These are phyloP conservation scores for Anthracocystis setariae DNA, from an alignment of 1,284 basidiomycete genomes.

Conservation along the genomic window DNA sequence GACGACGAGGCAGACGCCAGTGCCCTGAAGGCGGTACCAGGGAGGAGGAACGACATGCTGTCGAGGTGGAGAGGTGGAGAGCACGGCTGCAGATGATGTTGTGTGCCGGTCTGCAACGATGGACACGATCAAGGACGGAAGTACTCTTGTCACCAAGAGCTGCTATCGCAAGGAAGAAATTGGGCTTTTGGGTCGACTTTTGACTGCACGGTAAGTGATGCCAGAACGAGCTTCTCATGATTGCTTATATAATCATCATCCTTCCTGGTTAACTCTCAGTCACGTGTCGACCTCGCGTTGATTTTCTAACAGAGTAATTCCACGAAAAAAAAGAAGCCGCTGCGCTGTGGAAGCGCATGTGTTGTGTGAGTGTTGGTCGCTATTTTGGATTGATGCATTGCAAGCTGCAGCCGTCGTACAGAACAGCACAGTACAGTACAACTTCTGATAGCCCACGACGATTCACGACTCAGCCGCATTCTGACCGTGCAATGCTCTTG, in stretches of 20 bases:
- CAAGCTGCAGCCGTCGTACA: not conserved
- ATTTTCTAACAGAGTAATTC: slow-evolving; percentile 1
- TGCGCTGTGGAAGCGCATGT: not conserved
- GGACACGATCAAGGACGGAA: not conserved
- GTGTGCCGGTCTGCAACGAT: not conserved
- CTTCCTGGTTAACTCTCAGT: slow-evolving; percentile 1
- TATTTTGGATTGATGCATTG: not conserved
- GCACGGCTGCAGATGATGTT: too few relatives aligned
- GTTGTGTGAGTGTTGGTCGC: slow-evolving; percentile 1
- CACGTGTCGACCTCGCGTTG: slow-evolving; percentile 33
- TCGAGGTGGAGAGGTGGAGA: too few relatives aligned
- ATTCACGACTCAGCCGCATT: not conserved
- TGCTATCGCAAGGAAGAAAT: slow-evolving; percentile 19
- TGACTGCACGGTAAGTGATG: not conserved
- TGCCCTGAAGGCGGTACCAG: slow-evolving; percentile 9
- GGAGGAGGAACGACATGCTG: slow-evolving; percentile 22
- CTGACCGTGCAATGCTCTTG: not conserved
- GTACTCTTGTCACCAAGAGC: not conserved
- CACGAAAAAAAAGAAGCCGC: not conserved
- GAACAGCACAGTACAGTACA: too few relatives aligned
- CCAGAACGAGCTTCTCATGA: too few relatives aligned
- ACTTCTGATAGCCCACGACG: not conserved
- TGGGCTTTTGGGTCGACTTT: slow-evolving; percentile 11
- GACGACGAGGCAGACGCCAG: slow-evolving; percentile 24
- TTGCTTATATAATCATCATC: slow-evolving; percentile 22